Percentiles rank a stretch among this genome's conserved stretches.
Conservation (phyloP, 148 eudicot genomes). For the Rhododendron henanense region DNA sequence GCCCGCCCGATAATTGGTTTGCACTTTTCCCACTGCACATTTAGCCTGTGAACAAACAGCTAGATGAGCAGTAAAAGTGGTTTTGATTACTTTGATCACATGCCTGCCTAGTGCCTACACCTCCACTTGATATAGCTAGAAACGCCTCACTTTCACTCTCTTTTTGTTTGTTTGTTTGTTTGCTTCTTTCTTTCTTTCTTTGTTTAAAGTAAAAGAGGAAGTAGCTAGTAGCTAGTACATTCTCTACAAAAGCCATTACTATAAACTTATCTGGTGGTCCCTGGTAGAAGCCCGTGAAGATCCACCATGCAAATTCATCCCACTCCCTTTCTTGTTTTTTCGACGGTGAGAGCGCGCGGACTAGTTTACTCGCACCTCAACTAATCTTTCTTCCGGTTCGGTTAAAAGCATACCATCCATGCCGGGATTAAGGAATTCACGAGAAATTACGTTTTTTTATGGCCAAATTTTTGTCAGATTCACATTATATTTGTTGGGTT, state of each 20-base stretch:
- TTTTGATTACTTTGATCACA: neutral
- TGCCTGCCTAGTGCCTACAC: neutral
- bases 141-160: neutral
- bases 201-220: neutral
- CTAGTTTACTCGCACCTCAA: no score
- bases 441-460: no score
- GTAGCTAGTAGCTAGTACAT: neutral
- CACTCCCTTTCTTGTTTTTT: neutral
- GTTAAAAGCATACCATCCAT: no score
- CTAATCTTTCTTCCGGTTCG: no score
- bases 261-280: neutral
- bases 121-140: neutral
- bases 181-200: neutral
- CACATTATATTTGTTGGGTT: no score
- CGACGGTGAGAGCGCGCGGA: neutral
- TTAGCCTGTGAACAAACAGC: neutral
- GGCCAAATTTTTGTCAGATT: no score
- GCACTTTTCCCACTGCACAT: neutral
- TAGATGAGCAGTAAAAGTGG: constrained; percentile 1
- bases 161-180: neutral
- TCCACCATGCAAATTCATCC: neutral
- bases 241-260: neutral
- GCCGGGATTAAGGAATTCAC: no score
- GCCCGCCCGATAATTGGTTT: neutral
- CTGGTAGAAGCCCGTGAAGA: constrained; percentile 1